Base-by-base conservation (phyloP, 768 basidiomycete genomes). In the Candolleomyces aberdarensis region DNA sequence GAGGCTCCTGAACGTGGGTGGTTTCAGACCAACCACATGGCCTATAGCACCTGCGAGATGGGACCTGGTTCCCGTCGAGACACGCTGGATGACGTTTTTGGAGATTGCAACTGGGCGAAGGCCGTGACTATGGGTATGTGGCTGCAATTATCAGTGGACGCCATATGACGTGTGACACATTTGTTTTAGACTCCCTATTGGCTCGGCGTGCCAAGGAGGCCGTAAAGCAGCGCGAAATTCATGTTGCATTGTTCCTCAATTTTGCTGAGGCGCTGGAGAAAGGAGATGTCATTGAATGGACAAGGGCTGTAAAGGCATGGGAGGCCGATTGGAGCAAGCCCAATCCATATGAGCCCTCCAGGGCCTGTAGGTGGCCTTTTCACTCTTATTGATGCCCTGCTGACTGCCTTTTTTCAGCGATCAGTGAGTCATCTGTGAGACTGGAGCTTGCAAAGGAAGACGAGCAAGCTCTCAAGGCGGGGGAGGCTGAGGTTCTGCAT, bases 11-110 rank as follows among this genome's bases (percentile, higher is more conserved):
- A 78, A 62, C 62, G 71, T 2, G 65, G 66, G 0, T 78, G 75
- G 76, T 61, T 72, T 0, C 36, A 63, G n/a, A 62, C 68, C 13
- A 73, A 76, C 55, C 64, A 61, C 0, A 29, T 69, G 0, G 67
- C 75, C 9, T n/a, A 52, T 5, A 73, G 73, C 50, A 77, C 74
- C 1, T 59, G 64, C 31, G 74, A 75, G 63, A 78, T 79, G 77
- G 75, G 75, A 10, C 71, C 72, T 13, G 73, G 73, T 2, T 67
- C 67, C 9, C 57, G 71, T 3, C 59, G 64, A 0, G 71, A 74
- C 26, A 65, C 59, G 0, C 31, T 76, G 0, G 69, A 74, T 52
- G 65, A 66, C 22, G 70, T 72, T 26, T 73, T 71, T 56, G 67
- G 63, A 0, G 62, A 67, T 43, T 65, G 62, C 51, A 75, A 75